A percentile compares a stretch with the other conserved stretches of the same genome.
These are phyloP conservation scores for Penicillium capsulatum DNA, from an alignment of 2,329 filamentous ascomycete species.

Conservation along the genomic window DNA sequence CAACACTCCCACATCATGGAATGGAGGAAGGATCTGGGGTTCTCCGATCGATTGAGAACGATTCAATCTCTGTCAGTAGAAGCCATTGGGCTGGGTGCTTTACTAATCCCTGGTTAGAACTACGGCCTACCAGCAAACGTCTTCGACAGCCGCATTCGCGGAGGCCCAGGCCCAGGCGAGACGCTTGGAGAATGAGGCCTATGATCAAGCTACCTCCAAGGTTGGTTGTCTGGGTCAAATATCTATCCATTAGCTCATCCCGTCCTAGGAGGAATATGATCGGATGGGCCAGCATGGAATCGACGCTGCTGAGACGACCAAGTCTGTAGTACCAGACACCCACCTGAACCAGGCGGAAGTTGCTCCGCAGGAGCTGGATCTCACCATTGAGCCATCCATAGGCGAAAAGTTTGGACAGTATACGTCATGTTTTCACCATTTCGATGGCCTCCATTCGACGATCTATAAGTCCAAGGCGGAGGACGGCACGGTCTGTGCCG, in stretches of 20 bases:
- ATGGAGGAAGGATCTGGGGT: conserved; percentile 54
- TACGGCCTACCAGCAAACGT: conserved; percentile 46
- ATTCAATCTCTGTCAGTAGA: conserved; percentile 59
- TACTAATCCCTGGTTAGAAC: conserved; percentile 38
- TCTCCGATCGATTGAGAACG: conserved; percentile 58
- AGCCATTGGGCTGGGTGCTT: neutral
- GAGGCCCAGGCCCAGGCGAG: conserved; percentile 59
- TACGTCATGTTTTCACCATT: conserved; percentile 53
- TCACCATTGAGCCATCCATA: conserved; percentile 20
- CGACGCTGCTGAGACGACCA: conserved; percentile 28
- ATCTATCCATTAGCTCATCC: conserved; percentile 12
- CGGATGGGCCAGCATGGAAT: conserved; percentile 40
- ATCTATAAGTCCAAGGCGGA: conserved; percentile 66
- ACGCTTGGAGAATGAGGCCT: conserved; percentile 54
- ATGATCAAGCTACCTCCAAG: conserved; percentile 36
- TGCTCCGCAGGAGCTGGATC: conserved; percentile 16
- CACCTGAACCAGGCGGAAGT: conserved; percentile 19
- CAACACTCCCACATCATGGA: no score
- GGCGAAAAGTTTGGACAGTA: conserved; percentile 52
- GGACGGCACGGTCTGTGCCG: conserved; percentile 54
- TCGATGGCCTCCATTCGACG: conserved; percentile 71
- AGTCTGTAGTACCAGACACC: conserved; percentile 21
- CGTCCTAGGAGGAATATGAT: conserved; percentile 54
- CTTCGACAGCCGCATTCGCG: conserved; percentile 43
- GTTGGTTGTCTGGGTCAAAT: conserved; percentile 21